phyloP scores from a whole-genome alignment of 148 eudicot genomes.

The Rhododendron henanense region DNA sequence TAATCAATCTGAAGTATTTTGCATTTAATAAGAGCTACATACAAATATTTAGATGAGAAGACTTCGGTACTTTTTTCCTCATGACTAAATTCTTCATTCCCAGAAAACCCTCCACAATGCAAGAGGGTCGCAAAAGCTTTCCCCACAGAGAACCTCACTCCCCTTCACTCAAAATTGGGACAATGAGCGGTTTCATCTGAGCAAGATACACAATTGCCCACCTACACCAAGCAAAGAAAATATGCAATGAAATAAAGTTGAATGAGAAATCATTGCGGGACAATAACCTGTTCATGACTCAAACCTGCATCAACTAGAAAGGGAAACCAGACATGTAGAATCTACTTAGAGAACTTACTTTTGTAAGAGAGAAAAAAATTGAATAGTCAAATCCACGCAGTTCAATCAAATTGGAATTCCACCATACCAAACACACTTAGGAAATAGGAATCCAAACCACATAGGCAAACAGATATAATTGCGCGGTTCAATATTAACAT shows the following conservation, averaged over 20 bases:
- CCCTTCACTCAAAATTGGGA: slow-evolving; percentile 25
- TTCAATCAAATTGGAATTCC: neutral
- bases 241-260: neutral
- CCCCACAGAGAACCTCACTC: slow-evolving; percentile 1
- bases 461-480: neutral
- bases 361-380: neutral
- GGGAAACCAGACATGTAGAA: neutral
- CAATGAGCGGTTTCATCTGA: slow-evolving; percentile 28
- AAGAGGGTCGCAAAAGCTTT: neutral
- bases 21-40: neutral
- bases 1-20: neutral
- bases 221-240: slow-evolving; percentile 11
- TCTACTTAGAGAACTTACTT: neutral
- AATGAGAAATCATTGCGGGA: neutral
- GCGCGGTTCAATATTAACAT: neutral
- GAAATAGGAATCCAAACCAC: neutral
- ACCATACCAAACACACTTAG: neutral
- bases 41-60: neutral
- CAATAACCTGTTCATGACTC: neutral
- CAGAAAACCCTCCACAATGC: neutral
- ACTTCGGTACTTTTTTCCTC: neutral
- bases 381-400: neutral
- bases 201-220: slow-evolving; percentile 30
- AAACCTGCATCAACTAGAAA: neutral
- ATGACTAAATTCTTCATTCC: neutral